phyloP scores from a whole-genome alignment of 2,329 filamentous ascomycete species.

The Gremmenia infestans region DNA sequence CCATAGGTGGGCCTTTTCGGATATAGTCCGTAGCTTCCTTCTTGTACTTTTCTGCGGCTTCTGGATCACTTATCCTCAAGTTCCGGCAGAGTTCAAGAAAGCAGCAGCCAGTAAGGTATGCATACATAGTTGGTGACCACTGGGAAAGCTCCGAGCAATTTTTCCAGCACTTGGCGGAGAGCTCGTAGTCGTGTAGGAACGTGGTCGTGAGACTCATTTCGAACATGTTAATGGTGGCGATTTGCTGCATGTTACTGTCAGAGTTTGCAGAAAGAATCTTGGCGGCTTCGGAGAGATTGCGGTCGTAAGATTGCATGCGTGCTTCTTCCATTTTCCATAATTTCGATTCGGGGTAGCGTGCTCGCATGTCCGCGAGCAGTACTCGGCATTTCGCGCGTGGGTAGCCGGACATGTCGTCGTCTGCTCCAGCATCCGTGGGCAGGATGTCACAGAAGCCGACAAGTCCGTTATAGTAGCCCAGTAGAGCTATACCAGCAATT shows the following conservation, averaged over 20 bases:
- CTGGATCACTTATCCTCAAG: slow-evolving; percentile 38
- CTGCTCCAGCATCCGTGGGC: slow-evolving; percentile 52
- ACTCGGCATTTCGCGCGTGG: slow-evolving; percentile 62
- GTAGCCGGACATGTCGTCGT: slow-evolving; percentile 60
- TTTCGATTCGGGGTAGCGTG: slow-evolving; percentile 72
- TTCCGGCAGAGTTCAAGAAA: slow-evolving; percentile 79
- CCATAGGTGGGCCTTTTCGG: slow-evolving; percentile 64
- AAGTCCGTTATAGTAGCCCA: slow-evolving; percentile 85
- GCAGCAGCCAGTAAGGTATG: slow-evolving; percentile 76
- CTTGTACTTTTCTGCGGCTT: slow-evolving; percentile 52
- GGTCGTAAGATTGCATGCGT: slow-evolving; percentile 64
- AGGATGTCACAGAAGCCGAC: slow-evolving; percentile 86
- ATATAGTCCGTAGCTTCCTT: slow-evolving; percentile 64
- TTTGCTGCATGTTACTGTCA: slow-evolving; percentile 76
- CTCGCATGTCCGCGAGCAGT: slow-evolving; percentile 69
- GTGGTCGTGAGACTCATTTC: slow-evolving; percentile 75
- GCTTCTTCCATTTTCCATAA: slow-evolving; percentile 90
- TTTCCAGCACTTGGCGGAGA: slow-evolving; percentile 70
- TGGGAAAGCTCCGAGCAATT: slow-evolving; percentile 75
- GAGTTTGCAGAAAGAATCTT: slow-evolving; percentile 54
- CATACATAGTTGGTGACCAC: slow-evolving; percentile 87
- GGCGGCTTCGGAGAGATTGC: slow-evolving; percentile 63
- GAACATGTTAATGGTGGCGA: slow-evolving; percentile 79
- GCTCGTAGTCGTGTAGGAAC: slow-evolving; percentile 71
- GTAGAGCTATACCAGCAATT: slow-evolving; percentile 72